Conservation (phyloP, 306 rosid genomes). For the Pachyrhizus erosus region DNA sequence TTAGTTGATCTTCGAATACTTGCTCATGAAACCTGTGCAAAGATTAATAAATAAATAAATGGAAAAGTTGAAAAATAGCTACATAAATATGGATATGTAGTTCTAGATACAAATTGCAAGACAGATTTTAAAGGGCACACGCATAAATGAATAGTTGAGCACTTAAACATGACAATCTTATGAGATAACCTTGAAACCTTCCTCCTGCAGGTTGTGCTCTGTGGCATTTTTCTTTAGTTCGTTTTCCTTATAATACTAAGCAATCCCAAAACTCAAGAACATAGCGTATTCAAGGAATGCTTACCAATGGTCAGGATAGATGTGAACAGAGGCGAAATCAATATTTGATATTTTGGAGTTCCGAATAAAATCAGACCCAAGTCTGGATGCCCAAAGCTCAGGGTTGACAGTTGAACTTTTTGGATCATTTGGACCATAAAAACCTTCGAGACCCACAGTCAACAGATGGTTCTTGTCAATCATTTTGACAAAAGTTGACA, state of each 20-base stretch:
- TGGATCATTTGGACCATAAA: constrained; percentile 89
- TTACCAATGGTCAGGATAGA: constrained; percentile 97
- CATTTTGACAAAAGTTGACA: constrained; percentile 81
- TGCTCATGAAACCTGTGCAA: constrained; percentile 69
- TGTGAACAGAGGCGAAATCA: constrained; percentile 92
- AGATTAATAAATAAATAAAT: neutral
- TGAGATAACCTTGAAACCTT: constrained; percentile 2
- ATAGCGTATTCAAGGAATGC: constrained; percentile 32
- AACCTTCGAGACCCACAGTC: constrained; percentile 94
- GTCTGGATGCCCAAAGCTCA: constrained; percentile 91
- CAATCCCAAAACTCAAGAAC: neutral
- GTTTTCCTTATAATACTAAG: constrained; percentile 13
- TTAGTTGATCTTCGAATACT: constrained; percentile 71
- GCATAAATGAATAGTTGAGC: constrained; percentile 25
- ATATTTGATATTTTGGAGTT: constrained; percentile 70
- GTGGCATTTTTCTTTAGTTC: neutral
- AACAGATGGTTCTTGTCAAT: constrained; percentile 92
- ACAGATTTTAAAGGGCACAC: constrained; percentile 6
- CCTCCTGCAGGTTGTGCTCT: constrained; percentile 15
- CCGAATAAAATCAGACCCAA: constrained; percentile 90
- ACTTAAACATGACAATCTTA: constrained; percentile 6
- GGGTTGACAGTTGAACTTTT: constrained; percentile 79
- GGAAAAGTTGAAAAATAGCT: neutral
- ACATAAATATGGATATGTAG: neutral
- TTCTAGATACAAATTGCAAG: neutral